Evolutionary conservation across 192 early-diverging fungal genomes (phyloP), one percentile per base, ranked within the genome.

Genomic region (Umbelopsis sp.): DNA sequence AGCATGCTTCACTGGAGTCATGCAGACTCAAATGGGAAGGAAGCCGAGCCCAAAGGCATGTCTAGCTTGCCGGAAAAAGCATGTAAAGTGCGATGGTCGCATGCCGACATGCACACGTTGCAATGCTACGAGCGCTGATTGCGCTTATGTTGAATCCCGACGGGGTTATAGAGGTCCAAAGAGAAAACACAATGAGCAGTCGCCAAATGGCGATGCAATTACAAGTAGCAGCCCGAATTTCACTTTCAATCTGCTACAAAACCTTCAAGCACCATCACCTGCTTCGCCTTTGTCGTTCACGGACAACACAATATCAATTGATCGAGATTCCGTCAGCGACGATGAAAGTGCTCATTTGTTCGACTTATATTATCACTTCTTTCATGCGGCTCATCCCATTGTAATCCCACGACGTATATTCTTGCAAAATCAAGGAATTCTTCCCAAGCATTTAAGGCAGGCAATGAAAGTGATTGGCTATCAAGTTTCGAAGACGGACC

Each of bases 161-260:
- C 51, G 51, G 8, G 51, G 51, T 25, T 52, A 52, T 25, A 25
- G 51, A 52, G 51, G 51, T 25, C 51, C 51, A 52, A 52, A 52
- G 22, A 52, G 51, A 52, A 52, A 52, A 11, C 51, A 52, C 4
- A 6, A 27, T 52, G 51, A 25, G 10, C 51, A 52, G 8, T 25
- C 51, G 22, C 51, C 20, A 4, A 25, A 10, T 25, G 6, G 13
- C 21, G 10, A 52, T 52, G 22, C 21, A 25, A 22, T 10, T 25
- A 7, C 51, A 21, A 51, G 50, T 21, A 21, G 2, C 3, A 25
- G 51, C 8, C 13, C 51, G 3, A 22, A 52, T 52, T 52, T 52
- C 2, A 9, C 20, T 1, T 52, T 52, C 6, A 25, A 52, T 13
- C 7, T 52, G 22, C 21, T 52, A 12, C 51, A 52, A 52, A 52